Percentiles rank a stretch among this genome's conserved stretches.
Evolutionary conservation across 2,329 filamentous ascomycete species (phyloP).

Genomic region (Thermoascus crustaceus): DNA sequence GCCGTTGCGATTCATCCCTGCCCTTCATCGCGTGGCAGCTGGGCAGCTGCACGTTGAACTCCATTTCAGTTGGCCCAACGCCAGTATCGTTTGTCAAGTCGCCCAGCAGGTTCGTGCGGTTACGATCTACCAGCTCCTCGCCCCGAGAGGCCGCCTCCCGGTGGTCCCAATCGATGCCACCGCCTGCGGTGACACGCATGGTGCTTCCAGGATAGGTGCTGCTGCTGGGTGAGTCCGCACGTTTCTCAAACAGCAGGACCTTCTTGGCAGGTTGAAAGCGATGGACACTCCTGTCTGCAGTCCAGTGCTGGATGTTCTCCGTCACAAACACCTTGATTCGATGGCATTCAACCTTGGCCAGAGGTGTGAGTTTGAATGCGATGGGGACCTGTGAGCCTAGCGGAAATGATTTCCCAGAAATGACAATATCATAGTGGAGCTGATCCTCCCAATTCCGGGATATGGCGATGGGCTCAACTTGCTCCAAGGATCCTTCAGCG

Average conservation of each 20-base stretch:
- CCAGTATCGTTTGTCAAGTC: conserved; percentile 68
- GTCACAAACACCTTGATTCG: conserved; percentile 86
- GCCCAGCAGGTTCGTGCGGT: conserved; percentile 65
- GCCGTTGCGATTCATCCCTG: conserved; percentile 55
- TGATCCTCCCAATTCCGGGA: conserved; percentile 92
- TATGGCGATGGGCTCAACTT: conserved; percentile 88
- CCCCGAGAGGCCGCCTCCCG: conserved; percentile 49
- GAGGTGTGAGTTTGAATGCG: conserved; percentile 83
- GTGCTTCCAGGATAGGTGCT: conserved; percentile 68
- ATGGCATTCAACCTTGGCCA: conserved; percentile 90
- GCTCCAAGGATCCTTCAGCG: conserved; percentile 79
- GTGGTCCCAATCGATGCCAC: conserved; percentile 62
- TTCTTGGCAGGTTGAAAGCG: conserved; percentile 77
- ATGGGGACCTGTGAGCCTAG: conserved; percentile 83
- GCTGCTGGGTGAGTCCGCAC: conserved; percentile 67
- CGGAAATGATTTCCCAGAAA: conserved; percentile 90
- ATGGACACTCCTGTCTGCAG: conserved; percentile 74
- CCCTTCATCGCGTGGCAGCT: conserved; percentile 77
- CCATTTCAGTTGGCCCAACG: conserved; percentile 84
- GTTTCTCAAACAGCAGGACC: conserved; percentile 79
- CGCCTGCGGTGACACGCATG: conserved; percentile 68
- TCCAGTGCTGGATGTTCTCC: conserved; percentile 87
- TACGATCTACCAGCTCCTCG: conserved; percentile 45
- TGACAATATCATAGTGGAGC: conserved; percentile 90
- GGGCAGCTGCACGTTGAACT: conserved; percentile 86